Evolutionary conservation across 1,139 yeast species (phyloP).

Genomic region (Blastobotrys persicus): DNA sequence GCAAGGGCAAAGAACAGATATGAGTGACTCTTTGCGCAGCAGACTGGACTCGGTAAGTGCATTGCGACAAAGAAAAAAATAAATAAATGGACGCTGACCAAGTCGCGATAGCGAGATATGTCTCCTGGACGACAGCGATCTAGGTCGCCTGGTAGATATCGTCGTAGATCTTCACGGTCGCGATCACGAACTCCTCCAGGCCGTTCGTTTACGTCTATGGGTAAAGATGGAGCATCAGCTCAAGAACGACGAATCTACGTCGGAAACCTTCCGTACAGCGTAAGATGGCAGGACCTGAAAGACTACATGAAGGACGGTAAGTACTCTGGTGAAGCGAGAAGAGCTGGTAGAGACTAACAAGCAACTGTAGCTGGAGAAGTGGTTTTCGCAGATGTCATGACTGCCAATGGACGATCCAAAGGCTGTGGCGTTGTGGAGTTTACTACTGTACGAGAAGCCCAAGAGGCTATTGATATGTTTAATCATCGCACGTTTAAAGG

Average conservation of each 20-base stretch:
- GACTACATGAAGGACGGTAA: slow-evolving; percentile 52
- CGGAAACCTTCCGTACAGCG: slow-evolving; percentile 61
- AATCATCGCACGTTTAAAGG: slow-evolving; percentile 70
- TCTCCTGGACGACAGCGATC: slow-evolving; percentile 28
- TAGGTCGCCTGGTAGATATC: slow-evolving; percentile 37
- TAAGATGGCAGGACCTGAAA: slow-evolving; percentile 59
- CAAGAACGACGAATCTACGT: slow-evolving; percentile 47
- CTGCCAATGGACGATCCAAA: slow-evolving; percentile 78
- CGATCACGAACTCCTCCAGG: slow-evolving; percentile 10
- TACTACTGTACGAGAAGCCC: slow-evolving; percentile 63
- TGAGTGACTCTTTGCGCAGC: slow-evolving; percentile 15
- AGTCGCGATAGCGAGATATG: not conserved
- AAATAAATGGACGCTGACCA: not conserved
- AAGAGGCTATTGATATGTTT: slow-evolving; percentile 66
- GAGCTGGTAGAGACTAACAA: no score
- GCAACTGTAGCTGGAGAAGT: slow-evolving; percentile 66
- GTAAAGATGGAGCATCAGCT: slow-evolving; percentile 10
- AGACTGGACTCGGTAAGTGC: slow-evolving; percentile 11
- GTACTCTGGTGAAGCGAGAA: not conserved
- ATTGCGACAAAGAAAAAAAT: not conserved
- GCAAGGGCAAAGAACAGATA: not conserved
- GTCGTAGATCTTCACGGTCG: slow-evolving; percentile 14
- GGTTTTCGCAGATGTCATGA: slow-evolving; percentile 81
- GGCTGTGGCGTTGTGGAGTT: slow-evolving; percentile 83
- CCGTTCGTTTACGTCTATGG: not conserved